Base-by-base conservation (phyloP, 2,329 filamentous ascomycete genomes). In the Alternaria ethzedia region DNA sequence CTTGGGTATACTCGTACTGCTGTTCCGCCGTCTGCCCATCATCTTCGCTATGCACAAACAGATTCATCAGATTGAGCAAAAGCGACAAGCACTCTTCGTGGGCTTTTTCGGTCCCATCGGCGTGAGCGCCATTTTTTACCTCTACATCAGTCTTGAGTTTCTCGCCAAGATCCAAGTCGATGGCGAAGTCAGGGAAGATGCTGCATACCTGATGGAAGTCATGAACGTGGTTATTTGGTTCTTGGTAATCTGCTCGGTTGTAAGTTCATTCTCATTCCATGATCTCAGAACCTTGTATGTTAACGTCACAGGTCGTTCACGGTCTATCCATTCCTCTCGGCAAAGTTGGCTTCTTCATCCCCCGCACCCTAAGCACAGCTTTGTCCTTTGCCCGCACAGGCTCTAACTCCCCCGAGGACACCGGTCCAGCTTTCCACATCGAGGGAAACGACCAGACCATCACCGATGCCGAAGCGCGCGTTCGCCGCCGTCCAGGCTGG, bases 81-180 rank as follows among this genome's bases (percentile, higher is more conserved):
- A 86, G 28, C 86, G 87, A 5, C 93, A 97, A 69, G 93, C 93
- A 2, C 81, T 92, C 0, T 97, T 97, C 73, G 92, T 96, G 8
- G 94, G 94, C 0, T 97, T 97, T 82, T 97, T 97, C 68, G 94
- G 94, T 0, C 94, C 94, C 0, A 94, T 97, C 59, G 94, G 95
- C 3, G 94, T 97, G 2, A 93, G 92, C 15, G 94, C 93, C 1
- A 87, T 97, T 20, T 97, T 97, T 77, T 97, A 97, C 76, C 85
- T 97, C 6, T 96, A 94, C 74, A 84, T 97, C 65, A 90, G 87
- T 44, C 79, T 92, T 1, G 92, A 97, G 23, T 97, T 94, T 64
- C 83, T 97, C 3, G 75, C 78, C 7, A 75, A 82, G 4, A 79
- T 89, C 59, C 87, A 85, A 0, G 86, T 88, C 8, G 82, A 91